A percentile compares a stretch with the other conserved stretches of the same genome.
Conservation (phyloP, 2,329 filamentous ascomycete genomes). For the Chrysoporthe deuterocubensis region DNA sequence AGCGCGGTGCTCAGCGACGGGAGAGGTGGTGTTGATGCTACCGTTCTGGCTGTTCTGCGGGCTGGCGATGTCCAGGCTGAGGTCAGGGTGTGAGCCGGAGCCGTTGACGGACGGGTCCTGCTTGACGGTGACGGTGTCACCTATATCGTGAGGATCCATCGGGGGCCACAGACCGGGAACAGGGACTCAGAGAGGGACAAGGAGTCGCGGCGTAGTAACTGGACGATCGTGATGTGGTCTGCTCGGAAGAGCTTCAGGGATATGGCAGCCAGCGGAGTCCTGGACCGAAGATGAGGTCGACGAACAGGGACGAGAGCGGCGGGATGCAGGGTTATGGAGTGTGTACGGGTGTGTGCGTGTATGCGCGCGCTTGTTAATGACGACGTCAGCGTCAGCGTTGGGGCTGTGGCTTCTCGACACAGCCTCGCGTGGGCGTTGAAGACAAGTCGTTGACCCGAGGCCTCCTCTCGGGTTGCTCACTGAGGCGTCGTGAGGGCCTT, state of each 20-base stretch:
- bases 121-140: slow-evolving; percentile 27
- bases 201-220: too few relatives aligned
- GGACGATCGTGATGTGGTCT: background rate
- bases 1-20: slow-evolving; percentile 23
- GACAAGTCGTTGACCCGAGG: background rate
- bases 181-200: background rate
- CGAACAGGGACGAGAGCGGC: background rate
- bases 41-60: slow-evolving; percentile 23
- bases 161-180: background rate
- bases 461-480: slow-evolving; percentile 1
- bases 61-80: slow-evolving; percentile 18
- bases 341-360: background rate
- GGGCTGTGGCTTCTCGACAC: background rate
- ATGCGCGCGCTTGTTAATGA: background rate
- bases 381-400: background rate
- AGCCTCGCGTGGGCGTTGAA: background rate
- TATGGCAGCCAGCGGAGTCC: background rate
- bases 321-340: background rate
- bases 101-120: slow-evolving; percentile 14
- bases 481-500: background rate
- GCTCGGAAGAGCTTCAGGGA: background rate
- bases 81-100: background rate
- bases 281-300: background rate
- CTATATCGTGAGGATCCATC: slow-evolving; percentile 22
- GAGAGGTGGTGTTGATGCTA: slow-evolving; percentile 18